Conservation (phyloP, 495 filamentous ascomycete genomes). For the Penicillium tannophilum region DNA sequence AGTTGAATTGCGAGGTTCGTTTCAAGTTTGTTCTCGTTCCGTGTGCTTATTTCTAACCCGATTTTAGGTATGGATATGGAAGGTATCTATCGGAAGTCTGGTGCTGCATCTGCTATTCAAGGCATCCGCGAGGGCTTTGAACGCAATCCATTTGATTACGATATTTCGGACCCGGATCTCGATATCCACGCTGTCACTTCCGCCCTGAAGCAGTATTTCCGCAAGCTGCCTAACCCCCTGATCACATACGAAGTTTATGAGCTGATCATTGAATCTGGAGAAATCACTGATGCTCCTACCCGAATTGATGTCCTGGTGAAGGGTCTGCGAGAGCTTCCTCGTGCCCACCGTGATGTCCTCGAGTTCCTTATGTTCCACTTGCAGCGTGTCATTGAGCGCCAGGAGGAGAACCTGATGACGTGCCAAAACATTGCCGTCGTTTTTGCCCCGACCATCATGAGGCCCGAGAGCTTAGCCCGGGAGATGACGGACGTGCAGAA, state of each 20-base stretch:
- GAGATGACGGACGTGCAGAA: constrained; percentile 96
- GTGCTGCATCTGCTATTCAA: constrained; percentile 84
- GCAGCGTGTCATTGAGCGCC: constrained; percentile 78
- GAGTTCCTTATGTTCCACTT: constrained; percentile 96
- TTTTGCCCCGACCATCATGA: constrained; percentile 97
- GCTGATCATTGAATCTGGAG: constrained; percentile 72
- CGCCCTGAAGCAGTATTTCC: constrained; percentile 96
- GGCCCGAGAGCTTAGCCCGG: constrained; percentile 80
- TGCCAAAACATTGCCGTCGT: constrained; percentile 94
- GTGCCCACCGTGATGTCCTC: constrained; percentile 81
- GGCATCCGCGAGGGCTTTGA: constrained; percentile 89
- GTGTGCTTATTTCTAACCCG: constrained; percentile 4
- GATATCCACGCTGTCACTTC: constrained; percentile 97
- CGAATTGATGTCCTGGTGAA: constrained; percentile 68
- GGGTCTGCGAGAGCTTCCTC: constrained; percentile 74
- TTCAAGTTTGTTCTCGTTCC: background rate
- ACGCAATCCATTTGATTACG: constrained; percentile 66
- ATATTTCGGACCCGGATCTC: constrained; percentile 89
- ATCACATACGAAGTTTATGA: constrained; percentile 95
- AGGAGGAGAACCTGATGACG: constrained; percentile 89
- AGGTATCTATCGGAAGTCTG: constrained; percentile 97
- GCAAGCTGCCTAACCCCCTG: constrained; percentile 86
- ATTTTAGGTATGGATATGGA: constrained; percentile 88
- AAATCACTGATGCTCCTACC: constrained; percentile 36
- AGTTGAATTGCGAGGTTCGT: constrained; percentile 79